Evolutionary conservation across 31 red algal genomes (phyloP).

Genomic region (Porphyra umbilicalis): DNA sequence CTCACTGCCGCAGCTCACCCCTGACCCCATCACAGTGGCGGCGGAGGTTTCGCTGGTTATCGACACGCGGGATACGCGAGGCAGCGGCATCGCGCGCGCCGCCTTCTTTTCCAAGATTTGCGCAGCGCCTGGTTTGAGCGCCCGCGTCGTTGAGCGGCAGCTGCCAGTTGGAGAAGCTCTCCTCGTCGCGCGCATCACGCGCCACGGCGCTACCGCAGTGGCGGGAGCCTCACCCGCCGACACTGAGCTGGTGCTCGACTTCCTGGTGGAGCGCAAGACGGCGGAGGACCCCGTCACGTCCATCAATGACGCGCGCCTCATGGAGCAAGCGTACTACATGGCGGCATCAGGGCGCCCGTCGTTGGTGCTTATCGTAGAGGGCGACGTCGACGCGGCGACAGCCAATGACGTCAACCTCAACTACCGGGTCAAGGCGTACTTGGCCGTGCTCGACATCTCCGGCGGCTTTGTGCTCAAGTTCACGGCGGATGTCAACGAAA

Average conservation of each 20-base stretch:
- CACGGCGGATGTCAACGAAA: conserved; percentile 33
- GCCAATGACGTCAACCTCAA: conserved; percentile 1
- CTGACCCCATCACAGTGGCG: no score
- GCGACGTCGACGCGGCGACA: conserved; percentile 19
- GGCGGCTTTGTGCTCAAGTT: conserved; percentile 43
- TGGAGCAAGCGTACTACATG: conserved; percentile 40
- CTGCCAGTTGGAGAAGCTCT: conserved; percentile 54
- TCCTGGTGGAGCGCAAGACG: conserved; percentile 63
- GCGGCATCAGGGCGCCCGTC: conserved; percentile 10
- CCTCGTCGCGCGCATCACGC: conserved; percentile 41
- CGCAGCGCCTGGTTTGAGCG: no score
- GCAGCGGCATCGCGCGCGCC: no score
- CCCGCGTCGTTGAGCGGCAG: no score
- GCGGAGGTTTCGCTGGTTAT: no score
- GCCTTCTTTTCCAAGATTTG: no score
- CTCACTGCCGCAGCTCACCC: no score
- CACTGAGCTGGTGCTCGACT: conserved; percentile 51
- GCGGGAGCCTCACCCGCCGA: no score
- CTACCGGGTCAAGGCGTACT: conserved; percentile 7
- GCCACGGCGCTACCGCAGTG: no score
- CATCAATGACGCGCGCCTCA: conserved; percentile 43
- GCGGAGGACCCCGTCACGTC: conserved; percentile 37
- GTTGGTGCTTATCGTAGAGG: conserved; percentile 46
- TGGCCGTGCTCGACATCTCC: conserved; percentile 38
- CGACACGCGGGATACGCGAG: no score